A percentile compares a stretch with the other conserved stretches of the same genome.
phyloP scores from a whole-genome alignment of 208 protist genomes.

The Wallacemonas sp. region DNA sequence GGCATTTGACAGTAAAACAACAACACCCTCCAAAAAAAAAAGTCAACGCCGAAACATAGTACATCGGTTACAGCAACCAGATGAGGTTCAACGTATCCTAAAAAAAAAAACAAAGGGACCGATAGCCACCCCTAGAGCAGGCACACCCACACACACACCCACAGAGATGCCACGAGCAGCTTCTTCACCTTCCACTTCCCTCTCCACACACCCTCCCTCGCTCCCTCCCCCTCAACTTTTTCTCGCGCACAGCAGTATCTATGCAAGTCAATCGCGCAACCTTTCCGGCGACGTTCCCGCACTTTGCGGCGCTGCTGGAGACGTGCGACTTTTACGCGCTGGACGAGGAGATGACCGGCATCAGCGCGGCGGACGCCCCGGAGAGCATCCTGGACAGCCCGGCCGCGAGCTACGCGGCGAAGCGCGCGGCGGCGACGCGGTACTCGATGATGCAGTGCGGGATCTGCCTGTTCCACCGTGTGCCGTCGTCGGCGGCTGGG shows the following conservation, averaged over 20 bases:
- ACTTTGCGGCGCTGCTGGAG: constrained; percentile 66
- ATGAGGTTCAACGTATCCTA: too few relatives aligned
- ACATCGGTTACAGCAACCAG: too few relatives aligned
- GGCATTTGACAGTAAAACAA: constrained; percentile 17
- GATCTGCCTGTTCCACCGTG: constrained; percentile 77
- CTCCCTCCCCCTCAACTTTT: constrained; percentile 3
- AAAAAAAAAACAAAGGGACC: constrained; percentile 3
- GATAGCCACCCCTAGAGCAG: background rate
- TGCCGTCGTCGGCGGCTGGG: too few relatives aligned
- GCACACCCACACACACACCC: background rate
- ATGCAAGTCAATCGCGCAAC: constrained; percentile 79
- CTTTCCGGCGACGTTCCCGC: constrained; percentile 63
- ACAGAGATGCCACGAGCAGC: constrained; percentile 11
- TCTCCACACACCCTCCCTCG: background rate
- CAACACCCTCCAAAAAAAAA: background rate
- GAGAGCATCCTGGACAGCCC: constrained; percentile 64
- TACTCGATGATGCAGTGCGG: constrained; percentile 87
- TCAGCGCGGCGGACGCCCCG: constrained; percentile 51
- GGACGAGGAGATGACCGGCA: constrained; percentile 90
- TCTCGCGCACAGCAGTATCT: background rate
- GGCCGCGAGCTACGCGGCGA: constrained; percentile 62
- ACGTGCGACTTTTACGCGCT: constrained; percentile 84
- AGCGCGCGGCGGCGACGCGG: constrained; percentile 58
- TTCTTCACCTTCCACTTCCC: background rate
- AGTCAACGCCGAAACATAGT: too few relatives aligned